A percentile compares a stretch with the other conserved stretches of the same genome.
Conservation (phyloP, 163 green algal genomes). For the Volvox carteri region DNA sequence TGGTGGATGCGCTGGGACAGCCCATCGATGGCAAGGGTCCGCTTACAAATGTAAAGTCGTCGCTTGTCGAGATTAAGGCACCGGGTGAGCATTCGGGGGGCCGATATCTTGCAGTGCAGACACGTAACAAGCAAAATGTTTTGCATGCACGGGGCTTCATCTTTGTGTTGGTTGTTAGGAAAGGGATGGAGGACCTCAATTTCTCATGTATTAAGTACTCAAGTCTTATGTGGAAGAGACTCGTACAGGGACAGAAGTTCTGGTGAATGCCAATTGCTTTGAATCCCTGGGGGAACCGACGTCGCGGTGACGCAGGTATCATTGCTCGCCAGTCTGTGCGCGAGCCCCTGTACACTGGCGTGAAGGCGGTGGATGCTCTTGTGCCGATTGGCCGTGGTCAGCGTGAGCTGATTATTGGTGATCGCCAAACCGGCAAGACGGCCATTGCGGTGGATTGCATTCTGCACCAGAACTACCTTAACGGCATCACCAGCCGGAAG, state of each 20-base stretch:
- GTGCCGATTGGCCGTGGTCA: conserved; percentile 93
- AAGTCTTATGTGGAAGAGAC: too few species aligned
- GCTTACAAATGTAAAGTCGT: conserved; percentile 79
- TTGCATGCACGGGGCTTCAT: too few species aligned
- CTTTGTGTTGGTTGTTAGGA: too few species aligned
- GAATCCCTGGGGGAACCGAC: too few species aligned
- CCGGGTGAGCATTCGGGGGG: conserved; percentile 76
- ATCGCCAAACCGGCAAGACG: conserved; percentile 94
- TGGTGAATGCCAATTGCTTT: too few species aligned
- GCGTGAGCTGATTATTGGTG: conserved; percentile 95
- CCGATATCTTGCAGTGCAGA: too few species aligned
- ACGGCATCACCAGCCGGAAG: conserved; percentile 59
- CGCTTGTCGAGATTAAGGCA: conserved; percentile 90
- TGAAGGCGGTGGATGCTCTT: conserved; percentile 90
- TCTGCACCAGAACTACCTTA: conserved; percentile 79
- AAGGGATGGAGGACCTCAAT: too few species aligned
- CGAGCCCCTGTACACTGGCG: conserved; percentile 93
- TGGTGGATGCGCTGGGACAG: conserved; percentile 89
- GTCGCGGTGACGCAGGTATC: conserved; percentile 73
- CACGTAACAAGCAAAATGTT: too few species aligned
- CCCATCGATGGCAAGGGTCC: conserved; percentile 92
- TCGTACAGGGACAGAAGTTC: too few species aligned
- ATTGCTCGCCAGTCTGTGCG: conserved; percentile 91
- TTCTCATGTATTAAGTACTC: too few species aligned
- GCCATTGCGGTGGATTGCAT: conserved; percentile 93